Base-by-base conservation (phyloP, 148 eudicot genomes). In the Gaultheria prostrata region DNA sequence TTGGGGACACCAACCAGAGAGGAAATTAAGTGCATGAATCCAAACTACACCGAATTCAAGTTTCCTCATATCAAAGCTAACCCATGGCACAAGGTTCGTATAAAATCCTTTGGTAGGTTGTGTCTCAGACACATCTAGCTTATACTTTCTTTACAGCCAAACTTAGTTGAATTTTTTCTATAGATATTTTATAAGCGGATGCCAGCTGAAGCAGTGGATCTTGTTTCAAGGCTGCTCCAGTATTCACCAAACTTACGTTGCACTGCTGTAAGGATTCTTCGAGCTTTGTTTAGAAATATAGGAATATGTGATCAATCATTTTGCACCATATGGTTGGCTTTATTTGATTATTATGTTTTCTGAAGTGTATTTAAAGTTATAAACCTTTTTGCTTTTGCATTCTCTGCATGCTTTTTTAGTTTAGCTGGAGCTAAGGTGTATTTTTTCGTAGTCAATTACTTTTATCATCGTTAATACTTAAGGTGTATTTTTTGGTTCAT, bases 61-160 rank as follows among this genome's bases (percentile, higher is more conserved):
- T 93, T 93, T 85, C 98, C 99, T 26, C 99, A 96, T 84, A 96
- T 96, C 85, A 96, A 96, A 92, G 98, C 99, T 82, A 97, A 96
- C 87, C 98, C 99, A 9, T 97, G 98, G 99, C 98, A 97, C 91
- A 97, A 97, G 97, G 99, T 97, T 76, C 39, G 80, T 83, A 39
- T 53, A 13, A 28, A 50, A 82, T 80, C 24, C 18, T 65, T 18
- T 12, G 12, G 49, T 8, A 43, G 24, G 30, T 20, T 15, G 26
- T n/a, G 24, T 61, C 82, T 53, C 13, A 84, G 33, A 28, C 71
- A 59, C 12, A n/a, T 30, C 61, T 82, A n/a, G 50, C 61, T 9
- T 69, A 49, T 76, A 39, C 28, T 39, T 74, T 51, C 45, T 0
- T 80, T 57, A 48, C 67, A 71, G n/a, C 33, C 84, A 72, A 87